These are phyloP conservation scores for Lentinula guzmanii DNA, from an alignment of 768 basidiomycete genomes.

Conservation along the genomic window DNA sequence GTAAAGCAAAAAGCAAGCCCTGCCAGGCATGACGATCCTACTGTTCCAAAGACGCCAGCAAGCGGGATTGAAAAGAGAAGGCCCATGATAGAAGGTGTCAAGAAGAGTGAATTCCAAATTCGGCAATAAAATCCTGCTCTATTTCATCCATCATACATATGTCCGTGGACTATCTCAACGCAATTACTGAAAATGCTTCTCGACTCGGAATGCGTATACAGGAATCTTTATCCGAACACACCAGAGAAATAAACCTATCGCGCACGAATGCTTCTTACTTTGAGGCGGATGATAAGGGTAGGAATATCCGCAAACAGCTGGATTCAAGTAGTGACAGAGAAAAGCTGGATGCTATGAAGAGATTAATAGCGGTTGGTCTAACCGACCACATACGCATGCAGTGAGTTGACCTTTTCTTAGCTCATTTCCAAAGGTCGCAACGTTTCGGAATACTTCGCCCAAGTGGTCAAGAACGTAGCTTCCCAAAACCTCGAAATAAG, in stretches of 20 bases:
- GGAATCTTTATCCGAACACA: slow-evolving; percentile 77
- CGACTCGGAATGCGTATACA: slow-evolving; percentile 79
- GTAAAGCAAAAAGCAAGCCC: slow-evolving; percentile 84
- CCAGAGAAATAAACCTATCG: slow-evolving; percentile 62
- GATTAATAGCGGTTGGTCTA: slow-evolving; percentile 79
- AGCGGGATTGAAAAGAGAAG: slow-evolving; percentile 68
- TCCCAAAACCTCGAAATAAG: slow-evolving; percentile 89
- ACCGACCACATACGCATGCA: neutral
- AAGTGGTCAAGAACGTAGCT: slow-evolving; percentile 96
- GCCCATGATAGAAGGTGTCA: slow-evolving; percentile 45
- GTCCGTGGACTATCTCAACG: slow-evolving; percentile 41
- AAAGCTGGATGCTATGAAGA: slow-evolving; percentile 92
- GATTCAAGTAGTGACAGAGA: slow-evolving; percentile 87
- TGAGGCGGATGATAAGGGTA: slow-evolving; percentile 76
- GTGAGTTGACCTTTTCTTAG: slow-evolving; percentile 30
- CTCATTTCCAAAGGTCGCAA: slow-evolving; percentile 90
- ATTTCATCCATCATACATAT: slow-evolving; percentile 15
- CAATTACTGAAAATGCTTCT: slow-evolving; percentile 77
- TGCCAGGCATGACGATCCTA: slow-evolving; percentile 80
- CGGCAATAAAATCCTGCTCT: neutral
- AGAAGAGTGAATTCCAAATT: neutral
- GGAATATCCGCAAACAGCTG: slow-evolving; percentile 80
- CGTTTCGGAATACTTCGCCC: slow-evolving; percentile 91
- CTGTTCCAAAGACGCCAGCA: slow-evolving; percentile 57
- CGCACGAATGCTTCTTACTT: slow-evolving; percentile 56